These are phyloP conservation scores for Lachnellula occidentalis DNA, from an alignment of 2,329 filamentous ascomycete species.

Conservation along the genomic window DNA sequence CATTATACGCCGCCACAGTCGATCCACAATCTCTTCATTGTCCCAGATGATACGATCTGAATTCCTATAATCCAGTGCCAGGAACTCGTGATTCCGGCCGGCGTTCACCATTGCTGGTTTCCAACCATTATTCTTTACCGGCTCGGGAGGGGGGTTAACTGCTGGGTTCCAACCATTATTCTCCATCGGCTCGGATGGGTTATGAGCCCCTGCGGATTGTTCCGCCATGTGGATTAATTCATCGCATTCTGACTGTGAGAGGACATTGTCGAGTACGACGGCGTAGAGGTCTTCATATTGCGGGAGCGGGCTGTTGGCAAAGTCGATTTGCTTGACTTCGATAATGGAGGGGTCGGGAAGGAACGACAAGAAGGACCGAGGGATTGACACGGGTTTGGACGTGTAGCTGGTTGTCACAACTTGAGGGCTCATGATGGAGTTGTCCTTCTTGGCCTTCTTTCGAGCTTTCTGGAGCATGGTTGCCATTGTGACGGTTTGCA, in stretches of 20 bases:
- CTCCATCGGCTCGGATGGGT: slow-evolving; percentile 3
- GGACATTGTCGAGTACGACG: slow-evolving; percentile 57
- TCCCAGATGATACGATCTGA: slow-evolving; percentile 75
- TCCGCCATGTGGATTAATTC: slow-evolving; percentile 48
- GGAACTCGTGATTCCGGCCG: slow-evolving; percentile 53
- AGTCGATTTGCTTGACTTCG: slow-evolving; percentile 47
- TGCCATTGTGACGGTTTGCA: background rate
- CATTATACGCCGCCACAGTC: slow-evolving; percentile 56
- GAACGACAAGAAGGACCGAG: slow-evolving; percentile 43
- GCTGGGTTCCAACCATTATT: slow-evolving; percentile 58
- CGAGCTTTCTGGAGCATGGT: slow-evolving; percentile 4
- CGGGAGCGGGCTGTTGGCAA: slow-evolving; percentile 42
- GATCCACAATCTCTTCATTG: slow-evolving; percentile 51
- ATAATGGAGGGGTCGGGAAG: slow-evolving; percentile 41
- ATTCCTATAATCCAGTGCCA: slow-evolving; percentile 54
- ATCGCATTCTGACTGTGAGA: slow-evolving; percentile 55
- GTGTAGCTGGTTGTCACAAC: slow-evolving; percentile 27
- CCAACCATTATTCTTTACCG: slow-evolving; percentile 45
- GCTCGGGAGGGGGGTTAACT: slow-evolving; percentile 36
- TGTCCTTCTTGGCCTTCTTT: background rate
- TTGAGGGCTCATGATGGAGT: background rate
- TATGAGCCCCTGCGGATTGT: slow-evolving; percentile 37
- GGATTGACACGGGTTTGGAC: slow-evolving; percentile 36
- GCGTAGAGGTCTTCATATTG: slow-evolving; percentile 52
- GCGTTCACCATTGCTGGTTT: slow-evolving; percentile 62